These are phyloP conservation scores for Neostapfia colusana DNA, from an alignment of 176 grass and related monocot genomes.

Conservation along the genomic window DNA sequence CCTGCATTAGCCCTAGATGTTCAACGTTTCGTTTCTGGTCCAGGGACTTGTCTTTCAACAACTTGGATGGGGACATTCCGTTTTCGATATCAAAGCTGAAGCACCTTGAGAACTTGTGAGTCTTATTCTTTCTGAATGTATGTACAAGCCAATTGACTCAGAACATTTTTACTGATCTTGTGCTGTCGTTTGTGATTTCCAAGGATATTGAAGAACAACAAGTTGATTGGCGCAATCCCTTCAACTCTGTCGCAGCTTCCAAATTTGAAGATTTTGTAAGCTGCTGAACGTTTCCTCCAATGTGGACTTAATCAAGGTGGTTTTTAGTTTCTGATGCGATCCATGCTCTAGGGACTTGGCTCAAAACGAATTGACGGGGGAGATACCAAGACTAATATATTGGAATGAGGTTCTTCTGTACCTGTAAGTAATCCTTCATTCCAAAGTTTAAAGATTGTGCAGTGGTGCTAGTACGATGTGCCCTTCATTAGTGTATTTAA, in stretches of 20 bases:
- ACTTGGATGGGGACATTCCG: constrained; percentile 85
- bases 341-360: constrained; percentile 68
- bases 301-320: not conserved
- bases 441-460: constrained; percentile 5
- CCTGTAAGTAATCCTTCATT: constrained; percentile 54
- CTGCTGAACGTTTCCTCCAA: not conserved
- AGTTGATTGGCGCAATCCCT: constrained; percentile 73
- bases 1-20: not conserved
- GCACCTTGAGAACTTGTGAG: constrained; percentile 77
- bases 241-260: constrained; percentile 93
- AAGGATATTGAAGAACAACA: constrained; percentile 96
- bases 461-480: not conserved
- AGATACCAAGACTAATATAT: constrained; percentile 96
- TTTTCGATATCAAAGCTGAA: constrained; percentile 95
- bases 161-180: not conserved
- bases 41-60: constrained; percentile 94
- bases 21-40: not conserved
- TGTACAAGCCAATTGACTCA: not conserved
- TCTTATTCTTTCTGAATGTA: not conserved
- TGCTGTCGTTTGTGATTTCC: constrained; percentile 4
- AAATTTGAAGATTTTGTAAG: constrained; percentile 93
- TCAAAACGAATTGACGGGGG: constrained; percentile 87
- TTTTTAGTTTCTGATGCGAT: constrained; percentile 6
- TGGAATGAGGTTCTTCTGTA: constrained; percentile 99
- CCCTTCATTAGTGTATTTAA: constrained; percentile 18